Evolutionary conservation across 441 rosid genomes (phyloP).

Genomic region (Dalechampia spathulata): DNA sequence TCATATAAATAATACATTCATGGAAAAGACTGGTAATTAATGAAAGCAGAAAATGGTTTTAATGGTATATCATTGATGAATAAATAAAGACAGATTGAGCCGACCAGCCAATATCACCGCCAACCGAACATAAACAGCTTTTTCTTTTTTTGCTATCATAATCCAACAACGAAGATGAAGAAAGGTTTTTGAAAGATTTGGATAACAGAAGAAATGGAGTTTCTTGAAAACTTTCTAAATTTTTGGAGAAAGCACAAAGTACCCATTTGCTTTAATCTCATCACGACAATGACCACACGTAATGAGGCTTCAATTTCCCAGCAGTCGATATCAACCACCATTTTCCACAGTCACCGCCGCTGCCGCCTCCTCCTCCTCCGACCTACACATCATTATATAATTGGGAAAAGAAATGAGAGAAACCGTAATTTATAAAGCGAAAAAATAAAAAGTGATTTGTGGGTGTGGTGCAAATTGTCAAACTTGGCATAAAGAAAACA

Average conservation of each 20-base stretch:
- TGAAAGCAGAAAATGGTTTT: not conserved
- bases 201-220: constrained; percentile 17
- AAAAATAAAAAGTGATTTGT: not conserved
- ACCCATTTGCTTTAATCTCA: constrained; percentile 20
- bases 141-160: not conserved
- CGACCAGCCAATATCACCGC: constrained; percentile 80
- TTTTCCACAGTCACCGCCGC: no score
- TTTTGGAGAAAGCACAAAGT: constrained; percentile 8
- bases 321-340: constrained; percentile 9
- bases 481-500: no score
- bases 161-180: constrained; percentile 6
- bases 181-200: constrained; percentile 15
- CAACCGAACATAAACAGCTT: constrained; percentile 10
- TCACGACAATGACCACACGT: no score
- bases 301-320: no score
- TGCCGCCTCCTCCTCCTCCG: no score
- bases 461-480: constrained; percentile 5
- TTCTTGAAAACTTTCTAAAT: constrained; percentile 6
- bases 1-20: no score
- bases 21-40: not conserved
- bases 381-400: no score
- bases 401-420: no score
- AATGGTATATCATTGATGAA: no score
- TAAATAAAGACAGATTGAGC: constrained; percentile 78
- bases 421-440: no score